Evolutionary conservation across 139 green algal genomes (phyloP).

Genomic region (Chlorella ohadii): DNA sequence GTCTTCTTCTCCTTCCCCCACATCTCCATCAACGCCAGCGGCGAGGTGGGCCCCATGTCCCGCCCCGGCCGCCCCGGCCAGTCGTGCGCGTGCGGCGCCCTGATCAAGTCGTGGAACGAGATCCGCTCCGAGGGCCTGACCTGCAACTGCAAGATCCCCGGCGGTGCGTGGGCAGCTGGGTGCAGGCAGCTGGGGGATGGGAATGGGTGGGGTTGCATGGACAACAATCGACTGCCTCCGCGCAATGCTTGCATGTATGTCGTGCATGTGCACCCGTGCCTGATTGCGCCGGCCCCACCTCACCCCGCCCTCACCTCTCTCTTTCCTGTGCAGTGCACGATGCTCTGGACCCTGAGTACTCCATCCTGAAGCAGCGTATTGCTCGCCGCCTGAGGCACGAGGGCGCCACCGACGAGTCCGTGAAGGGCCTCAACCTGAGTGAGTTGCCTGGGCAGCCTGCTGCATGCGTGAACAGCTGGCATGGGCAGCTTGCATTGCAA

Average conservation of each 20-base stretch:
- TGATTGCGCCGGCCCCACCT: neutral
- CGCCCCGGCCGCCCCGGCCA: conserved; percentile 64
- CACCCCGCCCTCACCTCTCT: neutral
- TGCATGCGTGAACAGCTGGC: too few relatives aligned
- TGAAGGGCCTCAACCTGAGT: conserved; percentile 66
- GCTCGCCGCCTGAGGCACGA: conserved; percentile 64
- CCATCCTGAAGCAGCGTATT: conserved; percentile 89
- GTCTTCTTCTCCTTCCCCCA: conserved; percentile 94
- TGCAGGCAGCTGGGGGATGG: neutral
- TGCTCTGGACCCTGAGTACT: conserved; percentile 85
- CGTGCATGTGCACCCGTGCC: too few relatives aligned
- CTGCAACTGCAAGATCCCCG: conserved; percentile 61
- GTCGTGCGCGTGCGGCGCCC: conserved; percentile 85
- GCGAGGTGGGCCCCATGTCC: conserved; percentile 70
- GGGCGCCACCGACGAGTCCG: conserved; percentile 31
- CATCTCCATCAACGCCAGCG: conserved; percentile 81
- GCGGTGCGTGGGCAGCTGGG: conserved; percentile 17
- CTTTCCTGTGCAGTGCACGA: conserved; percentile 65
- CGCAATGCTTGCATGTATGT: too few relatives aligned
- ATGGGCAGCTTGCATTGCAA: too few relatives aligned
- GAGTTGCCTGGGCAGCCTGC: too few relatives aligned
- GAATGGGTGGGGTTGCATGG: neutral
- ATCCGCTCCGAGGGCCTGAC: conserved; percentile 51
- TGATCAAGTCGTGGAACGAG: conserved; percentile 54
- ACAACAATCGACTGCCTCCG: too few relatives aligned